A percentile compares a stretch with the other conserved stretches of the same genome.
phyloP scores from a whole-genome alignment of 495 filamentous ascomycete species.

The Zalerion maritima region DNA sequence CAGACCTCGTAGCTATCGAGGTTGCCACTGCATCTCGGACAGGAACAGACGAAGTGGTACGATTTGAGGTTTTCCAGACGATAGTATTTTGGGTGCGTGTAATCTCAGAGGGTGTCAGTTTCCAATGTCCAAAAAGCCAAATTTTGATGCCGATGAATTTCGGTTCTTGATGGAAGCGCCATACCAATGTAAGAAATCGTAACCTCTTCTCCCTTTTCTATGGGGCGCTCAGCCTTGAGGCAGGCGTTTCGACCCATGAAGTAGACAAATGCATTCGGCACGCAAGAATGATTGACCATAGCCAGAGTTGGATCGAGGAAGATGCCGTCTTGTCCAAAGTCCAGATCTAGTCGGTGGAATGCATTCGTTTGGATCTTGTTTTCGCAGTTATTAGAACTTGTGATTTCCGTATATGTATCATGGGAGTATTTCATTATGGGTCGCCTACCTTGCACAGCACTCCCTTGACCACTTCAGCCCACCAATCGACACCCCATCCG shows the following conservation, averaged over 20 bases:
- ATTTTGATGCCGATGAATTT: background rate
- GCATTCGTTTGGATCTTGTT: slow-evolving; percentile 35
- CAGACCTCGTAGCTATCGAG: slow-evolving; percentile 31
- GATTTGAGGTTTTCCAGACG: slow-evolving; percentile 19
- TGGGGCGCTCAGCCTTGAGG: slow-evolving; percentile 22
- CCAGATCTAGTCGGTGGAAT: slow-evolving; percentile 26
- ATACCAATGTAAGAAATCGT: slow-evolving; percentile 36
- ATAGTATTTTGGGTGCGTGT: slow-evolving; percentile 13
- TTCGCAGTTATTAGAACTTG: slow-evolving; percentile 3
- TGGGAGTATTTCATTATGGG: too few relatives aligned
- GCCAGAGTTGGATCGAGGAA: slow-evolving; percentile 30
- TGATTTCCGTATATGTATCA: background rate
- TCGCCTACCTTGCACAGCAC: slow-evolving; percentile 26
- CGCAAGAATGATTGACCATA: slow-evolving; percentile 39
- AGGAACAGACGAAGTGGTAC: slow-evolving; percentile 30
- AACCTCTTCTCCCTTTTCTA: slow-evolving; percentile 32
- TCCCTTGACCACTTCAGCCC: slow-evolving; percentile 20
- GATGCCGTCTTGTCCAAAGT: slow-evolving; percentile 22
- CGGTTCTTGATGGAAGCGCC: slow-evolving; percentile 1
- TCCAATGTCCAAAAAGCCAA: too few relatives aligned
- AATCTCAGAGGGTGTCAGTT: slow-evolving; percentile 12
- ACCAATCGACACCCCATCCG: slow-evolving; percentile 12
- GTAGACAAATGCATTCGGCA: slow-evolving; percentile 33
- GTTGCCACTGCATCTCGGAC: slow-evolving; percentile 24
- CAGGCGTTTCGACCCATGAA: slow-evolving; percentile 28